Conservation (phyloP, 2,329 filamentous ascomycete species). For the Lasiodiplodia sp. region DNA sequence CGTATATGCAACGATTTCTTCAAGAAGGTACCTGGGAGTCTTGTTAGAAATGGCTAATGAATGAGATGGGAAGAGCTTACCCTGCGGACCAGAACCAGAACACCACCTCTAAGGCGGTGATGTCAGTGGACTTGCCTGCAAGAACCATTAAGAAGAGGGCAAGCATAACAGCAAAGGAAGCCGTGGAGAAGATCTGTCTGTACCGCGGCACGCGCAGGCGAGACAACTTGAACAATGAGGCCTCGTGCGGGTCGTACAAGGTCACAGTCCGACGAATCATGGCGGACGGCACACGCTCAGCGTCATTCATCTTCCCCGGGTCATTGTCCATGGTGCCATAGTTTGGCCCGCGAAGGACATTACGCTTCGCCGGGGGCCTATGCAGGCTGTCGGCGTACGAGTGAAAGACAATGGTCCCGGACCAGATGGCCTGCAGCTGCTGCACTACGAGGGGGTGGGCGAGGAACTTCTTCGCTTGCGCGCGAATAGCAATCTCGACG, state of each 20-base stretch:
- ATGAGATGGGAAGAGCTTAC: neutral
- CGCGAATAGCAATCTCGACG: slow-evolving; percentile 89
- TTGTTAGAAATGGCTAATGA: neutral
- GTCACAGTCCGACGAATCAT: slow-evolving; percentile 74
- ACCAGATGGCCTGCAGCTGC: slow-evolving; percentile 97
- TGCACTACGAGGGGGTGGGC: slow-evolving; percentile 91
- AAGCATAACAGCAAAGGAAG: slow-evolving; percentile 85
- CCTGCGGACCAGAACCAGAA: slow-evolving; percentile 99
- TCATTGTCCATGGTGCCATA: slow-evolving; percentile 34
- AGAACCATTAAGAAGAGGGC: slow-evolving; percentile 86
- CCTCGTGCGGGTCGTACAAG: slow-evolving; percentile 88
- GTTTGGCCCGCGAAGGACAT: slow-evolving; percentile 44
- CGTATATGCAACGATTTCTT: slow-evolving; percentile 94
- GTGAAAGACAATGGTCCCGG: slow-evolving; percentile 92
- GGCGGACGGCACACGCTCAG: slow-evolving; percentile 37
- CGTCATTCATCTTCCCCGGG: slow-evolving; percentile 5
- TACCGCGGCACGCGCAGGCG: slow-evolving; percentile 90
- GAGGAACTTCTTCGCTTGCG: slow-evolving; percentile 90
- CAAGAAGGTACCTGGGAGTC: slow-evolving; percentile 78
- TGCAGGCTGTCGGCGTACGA: slow-evolving; percentile 86
- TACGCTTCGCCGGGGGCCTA: slow-evolving; percentile 58
- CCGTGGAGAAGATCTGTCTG: slow-evolving; percentile 85
- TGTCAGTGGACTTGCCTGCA: slow-evolving; percentile 74
- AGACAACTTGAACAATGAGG: slow-evolving; percentile 90
- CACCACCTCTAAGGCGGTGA: slow-evolving; percentile 83